Evolutionary conservation across 768 basidiomycete genomes (phyloP).

Genomic region (Terana coerulea): DNA sequence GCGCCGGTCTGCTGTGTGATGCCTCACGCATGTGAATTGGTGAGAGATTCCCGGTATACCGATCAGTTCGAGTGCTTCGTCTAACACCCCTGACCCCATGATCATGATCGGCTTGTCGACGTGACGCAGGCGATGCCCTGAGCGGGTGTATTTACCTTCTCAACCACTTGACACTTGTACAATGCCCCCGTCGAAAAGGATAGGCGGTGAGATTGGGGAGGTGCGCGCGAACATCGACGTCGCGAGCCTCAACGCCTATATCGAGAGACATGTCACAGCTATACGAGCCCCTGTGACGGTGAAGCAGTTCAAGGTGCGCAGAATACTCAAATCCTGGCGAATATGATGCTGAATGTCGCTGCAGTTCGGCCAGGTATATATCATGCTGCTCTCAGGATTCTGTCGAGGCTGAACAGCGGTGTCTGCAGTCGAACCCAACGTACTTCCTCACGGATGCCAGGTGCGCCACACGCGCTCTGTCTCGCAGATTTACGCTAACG

Average conservation of each 20-base stretch:
- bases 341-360: not conserved
- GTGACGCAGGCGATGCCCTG: too few species aligned
- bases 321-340: too few species aligned
- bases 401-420: not conserved
- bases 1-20: too few species aligned
- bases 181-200: slow-evolving; percentile 34
- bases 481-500: not conserved
- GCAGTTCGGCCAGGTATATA: slow-evolving; percentile 82
- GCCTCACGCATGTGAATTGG: too few species aligned
- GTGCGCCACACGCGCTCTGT: slow-evolving; percentile 34
- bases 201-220: slow-evolving; percentile 74
- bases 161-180: too few species aligned
- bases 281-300: slow-evolving; percentile 67
- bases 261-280: slow-evolving; percentile 48
- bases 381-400: not conserved
- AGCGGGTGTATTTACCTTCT: too few species aligned
- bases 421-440: slow-evolving; percentile 84
- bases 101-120: too few species aligned
- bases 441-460: slow-evolving; percentile 84
- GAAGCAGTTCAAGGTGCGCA: slow-evolving; percentile 92
- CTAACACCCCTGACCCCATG: too few species aligned
- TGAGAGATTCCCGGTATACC: too few species aligned
- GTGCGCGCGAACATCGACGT: slow-evolving; percentile 69
- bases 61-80: too few species aligned
- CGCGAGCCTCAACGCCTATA: slow-evolving; percentile 59